phyloP scores from a whole-genome alignment of 495 filamentous ascomycete genomes.

The Thermochaetoides thermophila region DNA sequence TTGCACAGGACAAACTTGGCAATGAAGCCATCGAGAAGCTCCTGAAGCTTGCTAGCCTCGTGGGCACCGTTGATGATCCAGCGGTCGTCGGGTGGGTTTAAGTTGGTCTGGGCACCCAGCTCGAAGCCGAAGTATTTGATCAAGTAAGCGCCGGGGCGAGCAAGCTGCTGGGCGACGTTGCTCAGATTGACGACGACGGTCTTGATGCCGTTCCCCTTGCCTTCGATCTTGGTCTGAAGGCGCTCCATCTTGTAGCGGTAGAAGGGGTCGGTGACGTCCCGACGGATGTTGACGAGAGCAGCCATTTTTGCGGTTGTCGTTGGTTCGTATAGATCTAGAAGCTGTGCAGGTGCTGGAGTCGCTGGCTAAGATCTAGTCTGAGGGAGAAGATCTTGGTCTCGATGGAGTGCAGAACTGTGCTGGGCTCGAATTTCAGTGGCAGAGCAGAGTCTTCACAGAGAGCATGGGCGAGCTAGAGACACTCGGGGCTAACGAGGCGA shows the following conservation, averaged over 20 bases:
- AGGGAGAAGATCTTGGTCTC: neutral
- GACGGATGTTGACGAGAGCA: slow-evolving; percentile 78
- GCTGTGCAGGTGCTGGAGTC: slow-evolving; percentile 6
- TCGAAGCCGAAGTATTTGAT: slow-evolving; percentile 99
- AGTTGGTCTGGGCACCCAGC: slow-evolving; percentile 95
- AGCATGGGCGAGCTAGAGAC: slow-evolving; percentile 7
- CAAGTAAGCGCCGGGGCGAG: slow-evolving; percentile 81
- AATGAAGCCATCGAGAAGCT: slow-evolving; percentile 97
- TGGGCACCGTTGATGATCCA: slow-evolving; percentile 99
- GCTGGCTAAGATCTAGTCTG: no score
- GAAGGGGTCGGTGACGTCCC: slow-evolving; percentile 96
- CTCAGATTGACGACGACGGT: slow-evolving; percentile 92
- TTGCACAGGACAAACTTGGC: slow-evolving; percentile 96
- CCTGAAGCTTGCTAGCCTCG: slow-evolving; percentile 89
- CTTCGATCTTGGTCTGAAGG: slow-evolving; percentile 96
- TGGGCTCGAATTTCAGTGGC: slow-evolving; percentile 5
- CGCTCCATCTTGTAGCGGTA: slow-evolving; percentile 99
- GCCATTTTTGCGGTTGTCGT: slow-evolving; percentile 40
- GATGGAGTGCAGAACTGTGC: slow-evolving; percentile 1
- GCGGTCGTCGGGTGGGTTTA: slow-evolving; percentile 88
- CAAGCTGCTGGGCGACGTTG: slow-evolving; percentile 85
- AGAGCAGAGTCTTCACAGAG: slow-evolving; percentile 16
- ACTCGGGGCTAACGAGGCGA: slow-evolving; percentile 16
- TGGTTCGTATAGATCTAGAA: slow-evolving; percentile 11
- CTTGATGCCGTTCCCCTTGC: slow-evolving; percentile 97